Conservation (phyloP, 129 eudicot genomes). For the Flaveria linearis region DNA sequence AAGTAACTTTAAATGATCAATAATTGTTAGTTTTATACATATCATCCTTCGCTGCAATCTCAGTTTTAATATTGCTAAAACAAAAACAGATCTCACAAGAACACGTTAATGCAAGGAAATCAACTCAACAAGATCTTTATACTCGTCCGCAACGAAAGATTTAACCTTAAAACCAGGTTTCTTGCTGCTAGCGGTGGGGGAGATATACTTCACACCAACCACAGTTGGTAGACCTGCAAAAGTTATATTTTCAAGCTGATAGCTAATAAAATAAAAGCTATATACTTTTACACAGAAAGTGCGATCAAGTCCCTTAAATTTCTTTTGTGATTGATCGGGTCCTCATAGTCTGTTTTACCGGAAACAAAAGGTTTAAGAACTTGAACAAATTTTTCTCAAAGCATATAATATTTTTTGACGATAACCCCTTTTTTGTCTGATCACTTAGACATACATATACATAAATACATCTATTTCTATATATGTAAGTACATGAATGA, state of each 20-base stretch:
- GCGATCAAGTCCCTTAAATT: too few species aligned
- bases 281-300: too few species aligned
- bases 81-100: not conserved
- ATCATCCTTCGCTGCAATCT: not conserved
- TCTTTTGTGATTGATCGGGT: too few species aligned
- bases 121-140: conserved; percentile 62
- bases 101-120: conserved; percentile 53
- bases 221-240: conserved; percentile 73
- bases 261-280: not conserved
- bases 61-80: not conserved
- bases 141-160: conserved; percentile 57
- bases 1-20: not conserved
- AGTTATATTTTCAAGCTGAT: not conserved
- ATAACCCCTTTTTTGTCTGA: too few species aligned
- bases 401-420: too few species aligned
- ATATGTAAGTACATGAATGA: too few species aligned
- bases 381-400: too few species aligned
- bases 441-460: too few species aligned
- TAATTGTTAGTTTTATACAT: not conserved
- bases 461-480: too few species aligned
- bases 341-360: too few species aligned
- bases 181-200: conserved; percentile 45
- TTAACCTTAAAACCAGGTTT: conserved; percentile 51
- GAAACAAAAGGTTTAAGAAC: too few species aligned
- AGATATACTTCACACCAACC: conserved; percentile 65